These are phyloP conservation scores for Hortiboletus flavorubellus DNA, from an alignment of 768 basidiomycete species.

Conservation along the genomic window DNA sequence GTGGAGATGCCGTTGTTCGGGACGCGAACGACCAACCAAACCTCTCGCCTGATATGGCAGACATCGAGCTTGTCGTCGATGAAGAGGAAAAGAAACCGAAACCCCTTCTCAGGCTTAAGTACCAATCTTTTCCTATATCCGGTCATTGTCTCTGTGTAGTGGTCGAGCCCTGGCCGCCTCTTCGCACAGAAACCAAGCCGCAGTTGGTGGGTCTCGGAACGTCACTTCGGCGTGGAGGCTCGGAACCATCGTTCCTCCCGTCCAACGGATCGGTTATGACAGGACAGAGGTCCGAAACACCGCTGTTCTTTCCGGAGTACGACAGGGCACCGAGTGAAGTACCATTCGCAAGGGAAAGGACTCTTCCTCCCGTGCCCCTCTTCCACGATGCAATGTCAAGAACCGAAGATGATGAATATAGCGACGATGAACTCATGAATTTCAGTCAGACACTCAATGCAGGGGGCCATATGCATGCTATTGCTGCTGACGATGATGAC, in stretches of 20 bases:
- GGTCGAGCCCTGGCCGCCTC: constrained; percentile 74
- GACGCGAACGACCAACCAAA: neutral
- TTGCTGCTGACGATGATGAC: constrained; percentile 68
- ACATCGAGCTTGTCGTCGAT: constrained; percentile 43
- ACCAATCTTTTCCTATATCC: constrained; percentile 67
- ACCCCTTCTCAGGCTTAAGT: constrained; percentile 59
- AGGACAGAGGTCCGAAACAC: constrained; percentile 48
- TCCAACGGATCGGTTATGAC: constrained; percentile 11
- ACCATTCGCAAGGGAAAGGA: constrained; percentile 26
- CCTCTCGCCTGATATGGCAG: neutral
- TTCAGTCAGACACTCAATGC: constrained; percentile 72
- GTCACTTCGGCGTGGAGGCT: constrained; percentile 16
- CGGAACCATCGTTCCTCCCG: constrained; percentile 29
- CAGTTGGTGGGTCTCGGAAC: constrained; percentile 32
- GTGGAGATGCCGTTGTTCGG: neutral
- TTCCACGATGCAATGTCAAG: constrained; percentile 36
- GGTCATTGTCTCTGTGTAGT: constrained; percentile 78
- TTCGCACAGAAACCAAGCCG: constrained; percentile 36
- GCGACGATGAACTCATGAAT: constrained; percentile 58
- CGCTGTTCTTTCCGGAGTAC: constrained; percentile 72
- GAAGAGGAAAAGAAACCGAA: constrained; percentile 74
- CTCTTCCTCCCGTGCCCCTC: constrained; percentile 41
- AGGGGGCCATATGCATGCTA: constrained; percentile 53
- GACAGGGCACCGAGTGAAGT: constrained; percentile 41
- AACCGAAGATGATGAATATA: constrained; percentile 33